Base-by-base conservation (phyloP, 1,284 basidiomycete genomes). In the Phellinidium pouzarii region DNA sequence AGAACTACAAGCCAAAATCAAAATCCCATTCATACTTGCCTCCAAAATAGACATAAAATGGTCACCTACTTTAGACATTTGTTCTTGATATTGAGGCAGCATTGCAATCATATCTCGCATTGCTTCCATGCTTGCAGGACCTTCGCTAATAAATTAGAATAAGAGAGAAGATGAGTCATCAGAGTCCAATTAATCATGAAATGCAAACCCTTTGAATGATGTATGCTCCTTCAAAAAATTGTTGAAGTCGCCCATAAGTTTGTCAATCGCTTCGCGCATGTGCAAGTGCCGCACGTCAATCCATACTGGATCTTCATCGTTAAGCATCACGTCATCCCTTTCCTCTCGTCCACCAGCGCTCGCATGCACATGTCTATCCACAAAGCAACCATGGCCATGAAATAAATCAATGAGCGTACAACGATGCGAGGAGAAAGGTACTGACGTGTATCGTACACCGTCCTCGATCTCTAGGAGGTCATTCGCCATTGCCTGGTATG, bases 61-160 rank as follows among this genome's bases (percentile, higher is more conserved):
- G n/a, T 9, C 2, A 50, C 68, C n/a, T 44, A 85, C 91, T 78
- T 94, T 93, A 66, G 99, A 94, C 60, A 95, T 83, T 61, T 92
- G 91, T 59, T 95, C 91, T 68, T 96, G 91, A 65, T 93, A 96
- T 67, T 98, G 93, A 2, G 95, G 94, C 55, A 99, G 66, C 62
- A 77, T 91, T 19, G 96, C 96, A 41, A 99, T 76, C 95, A 99
- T 97, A 64, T 99, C 95, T 67, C 97, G 96, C 89, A 99, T 94
- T 68, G 97, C 94, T 65, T 94, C 94, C 53, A 99, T 71, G 62
- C 82, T 94, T 45, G 88, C 88, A 12, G 84, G 87, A n/a, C 87
- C 85, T 60, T 85, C 82, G 37, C 84, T 87, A 50, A 27, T 50
- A 44, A 43, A 47, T 6, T 54, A 48, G 47, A 53, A 54, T 36